Conservation (phyloP, 1,284 basidiomycete genomes). For the Ganoderma boninense region DNA sequence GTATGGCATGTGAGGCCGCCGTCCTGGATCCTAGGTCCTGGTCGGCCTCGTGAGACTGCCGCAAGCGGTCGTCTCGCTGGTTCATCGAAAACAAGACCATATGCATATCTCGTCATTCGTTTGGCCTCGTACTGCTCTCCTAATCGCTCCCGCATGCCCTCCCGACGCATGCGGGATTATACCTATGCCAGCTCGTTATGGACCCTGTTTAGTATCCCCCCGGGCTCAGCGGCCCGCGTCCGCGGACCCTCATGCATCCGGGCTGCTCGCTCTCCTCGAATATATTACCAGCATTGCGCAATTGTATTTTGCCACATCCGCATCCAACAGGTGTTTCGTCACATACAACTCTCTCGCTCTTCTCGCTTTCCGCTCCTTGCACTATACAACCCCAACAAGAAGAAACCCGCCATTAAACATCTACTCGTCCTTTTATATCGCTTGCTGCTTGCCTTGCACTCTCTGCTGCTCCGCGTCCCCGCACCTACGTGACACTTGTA, state of each 20-base stretch:
- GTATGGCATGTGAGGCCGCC: slow-evolving; percentile 73
- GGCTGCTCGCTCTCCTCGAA: slow-evolving; percentile 34
- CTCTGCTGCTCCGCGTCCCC: slow-evolving; percentile 15
- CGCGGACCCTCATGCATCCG: slow-evolving; percentile 34
- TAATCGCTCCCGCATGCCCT: slow-evolving; percentile 35
- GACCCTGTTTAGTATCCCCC: slow-evolving; percentile 42
- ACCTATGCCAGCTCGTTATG: slow-evolving; percentile 45
- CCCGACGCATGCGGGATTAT: slow-evolving; percentile 41
- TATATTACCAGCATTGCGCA: slow-evolving; percentile 58
- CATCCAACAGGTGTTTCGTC: slow-evolving; percentile 49
- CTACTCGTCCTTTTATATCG: slow-evolving; percentile 42
- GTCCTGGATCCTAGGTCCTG: slow-evolving; percentile 11
- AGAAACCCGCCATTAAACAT: slow-evolving; percentile 10
- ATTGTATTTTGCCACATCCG: slow-evolving; percentile 74
- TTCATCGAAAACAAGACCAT: slow-evolving; percentile 21
- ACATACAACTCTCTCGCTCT: slow-evolving; percentile 45
- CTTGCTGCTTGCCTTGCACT: slow-evolving; percentile 34
- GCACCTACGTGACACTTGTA: slow-evolving; percentile 40
- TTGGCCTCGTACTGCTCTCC: slow-evolving; percentile 29
- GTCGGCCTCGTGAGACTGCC: slow-evolving; percentile 27
- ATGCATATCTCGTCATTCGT: slow-evolving; percentile 37
- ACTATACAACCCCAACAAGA: slow-evolving; percentile 29
- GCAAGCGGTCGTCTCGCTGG: slow-evolving; percentile 20
- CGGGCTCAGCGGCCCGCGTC: slow-evolving; percentile 38
- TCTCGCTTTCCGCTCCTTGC: slow-evolving; percentile 40